Percentiles rank a stretch among this genome's conserved stretches.
Conservation (phyloP, 139 green algal species). For the Dunaliella sp. region DNA sequence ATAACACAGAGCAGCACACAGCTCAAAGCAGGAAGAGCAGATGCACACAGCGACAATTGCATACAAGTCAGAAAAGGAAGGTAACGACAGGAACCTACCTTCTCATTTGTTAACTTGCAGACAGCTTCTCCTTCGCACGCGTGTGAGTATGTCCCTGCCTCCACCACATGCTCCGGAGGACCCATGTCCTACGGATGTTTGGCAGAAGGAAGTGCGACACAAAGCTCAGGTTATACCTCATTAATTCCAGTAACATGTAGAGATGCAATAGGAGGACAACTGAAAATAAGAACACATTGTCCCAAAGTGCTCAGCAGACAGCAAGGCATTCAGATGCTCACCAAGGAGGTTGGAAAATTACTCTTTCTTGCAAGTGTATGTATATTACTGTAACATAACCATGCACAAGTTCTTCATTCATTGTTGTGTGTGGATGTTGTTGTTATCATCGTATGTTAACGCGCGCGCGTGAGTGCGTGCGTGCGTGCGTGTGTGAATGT, state of each 20-base stretch:
- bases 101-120: constrained; percentile 93
- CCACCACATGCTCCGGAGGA: constrained; percentile 71
- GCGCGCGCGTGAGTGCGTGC: background rate
- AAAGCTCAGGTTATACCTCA: no score
- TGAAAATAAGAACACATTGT: no score
- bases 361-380: no score
- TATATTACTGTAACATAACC: no score
- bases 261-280: no score
- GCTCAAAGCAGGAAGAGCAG: background rate
- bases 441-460: background rate
- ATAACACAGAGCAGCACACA: background rate
- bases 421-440: no score
- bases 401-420: no score
- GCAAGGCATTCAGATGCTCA: no score
- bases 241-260: no score
- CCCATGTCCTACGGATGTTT: constrained; percentile 42
- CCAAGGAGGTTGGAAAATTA: no score
- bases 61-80: background rate
- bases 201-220: no score
- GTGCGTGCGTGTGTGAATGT: background rate
- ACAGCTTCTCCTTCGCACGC: constrained; percentile 97
- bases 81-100: constrained; percentile 56
- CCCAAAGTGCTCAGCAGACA: no score
- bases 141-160: constrained; percentile 89
- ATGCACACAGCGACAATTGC: background rate